Evolutionary conservation across 2,329 filamentous ascomycete species (phyloP).

Genomic region (Fusarium goolgardi): DNA sequence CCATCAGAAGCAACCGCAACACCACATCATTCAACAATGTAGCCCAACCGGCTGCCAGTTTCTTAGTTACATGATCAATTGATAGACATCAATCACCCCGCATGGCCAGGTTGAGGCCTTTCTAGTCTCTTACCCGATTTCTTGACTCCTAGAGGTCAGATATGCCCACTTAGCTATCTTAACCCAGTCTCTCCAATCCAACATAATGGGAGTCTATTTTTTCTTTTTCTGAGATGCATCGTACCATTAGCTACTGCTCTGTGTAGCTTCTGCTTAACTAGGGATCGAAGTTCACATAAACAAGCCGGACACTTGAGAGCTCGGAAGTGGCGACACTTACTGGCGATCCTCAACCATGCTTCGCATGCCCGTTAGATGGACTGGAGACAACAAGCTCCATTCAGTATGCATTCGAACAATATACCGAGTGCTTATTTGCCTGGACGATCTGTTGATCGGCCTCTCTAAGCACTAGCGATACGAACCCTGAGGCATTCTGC

Average conservation of each 20-base stretch:
- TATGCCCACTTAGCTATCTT: conserved; percentile 28
- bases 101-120: conserved; percentile 18
- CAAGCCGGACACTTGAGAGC: conserved; percentile 22
- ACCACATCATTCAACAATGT: conserved; percentile 18
- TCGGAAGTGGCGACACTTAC: conserved; percentile 10
- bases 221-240: conserved; percentile 40
- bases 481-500: conserved; percentile 19
- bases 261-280: conserved; percentile 10
- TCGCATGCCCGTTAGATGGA: neutral
- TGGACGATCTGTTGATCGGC: conserved; percentile 7
- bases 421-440: conserved; percentile 10
- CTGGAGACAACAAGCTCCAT: conserved; percentile 19
- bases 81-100: conserved; percentile 22
- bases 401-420: conserved; percentile 16
- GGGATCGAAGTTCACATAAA: conserved; percentile 20
- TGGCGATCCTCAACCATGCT: conserved; percentile 15
- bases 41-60: conserved; percentile 31
- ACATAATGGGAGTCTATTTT: conserved; percentile 16
- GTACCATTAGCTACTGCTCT: conserved; percentile 34
- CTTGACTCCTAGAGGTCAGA: conserved; percentile 31
- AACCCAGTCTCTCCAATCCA: conserved; percentile 15
- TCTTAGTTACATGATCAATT: conserved; percentile 23
- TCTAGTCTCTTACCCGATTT: conserved; percentile 3
- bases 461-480: conserved; percentile 25
- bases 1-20: conserved; percentile 14